A percentile compares a stretch with the other conserved stretches of the same genome.
These are phyloP conservation scores for Gossypium sturtianum DNA, from an alignment of 345 rosid genomes.

Conservation along the genomic window DNA sequence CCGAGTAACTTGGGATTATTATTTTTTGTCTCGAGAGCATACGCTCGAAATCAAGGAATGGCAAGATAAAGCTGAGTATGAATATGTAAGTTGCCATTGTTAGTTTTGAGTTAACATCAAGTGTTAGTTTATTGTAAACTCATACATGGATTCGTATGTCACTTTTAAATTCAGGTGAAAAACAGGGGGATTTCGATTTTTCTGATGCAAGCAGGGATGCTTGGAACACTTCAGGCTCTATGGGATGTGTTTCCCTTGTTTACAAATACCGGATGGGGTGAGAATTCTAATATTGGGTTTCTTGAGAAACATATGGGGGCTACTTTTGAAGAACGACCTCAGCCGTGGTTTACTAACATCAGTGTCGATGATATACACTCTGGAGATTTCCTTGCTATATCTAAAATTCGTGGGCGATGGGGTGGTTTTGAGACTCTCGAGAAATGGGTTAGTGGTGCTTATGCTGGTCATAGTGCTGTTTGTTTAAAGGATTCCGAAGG, in stretches of 20 bases:
- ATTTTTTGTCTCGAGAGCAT: constrained; percentile 79
- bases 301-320: constrained; percentile 95
- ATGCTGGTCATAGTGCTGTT: constrained; percentile 94
- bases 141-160: neutral
- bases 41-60: constrained; percentile 70
- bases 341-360: constrained; percentile 72
- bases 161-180: constrained; percentile 53
- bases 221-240: constrained; percentile 83
- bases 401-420: constrained; percentile 91
- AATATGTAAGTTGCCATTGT: constrained; percentile 51
- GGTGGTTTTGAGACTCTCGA: constrained; percentile 97
- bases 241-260: constrained; percentile 99
- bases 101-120: neutral
- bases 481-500: constrained; percentile 90
- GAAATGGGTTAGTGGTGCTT: constrained; percentile 99
- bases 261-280: constrained; percentile 95
- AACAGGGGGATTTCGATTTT: constrained; percentile 83
- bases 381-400: constrained; percentile 90
- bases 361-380: constrained; percentile 72
- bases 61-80: constrained; percentile 85
- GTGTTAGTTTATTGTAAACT: constrained; percentile 1
- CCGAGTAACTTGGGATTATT: constrained; percentile 96
- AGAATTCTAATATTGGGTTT: constrained; percentile 75
- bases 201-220: constrained; percentile 96
- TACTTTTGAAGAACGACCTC: constrained; percentile 58